Evolutionary conservation across 202 grass and related monocot species (phyloP).

Genomic region (Hordeum pubiflorum): DNA sequence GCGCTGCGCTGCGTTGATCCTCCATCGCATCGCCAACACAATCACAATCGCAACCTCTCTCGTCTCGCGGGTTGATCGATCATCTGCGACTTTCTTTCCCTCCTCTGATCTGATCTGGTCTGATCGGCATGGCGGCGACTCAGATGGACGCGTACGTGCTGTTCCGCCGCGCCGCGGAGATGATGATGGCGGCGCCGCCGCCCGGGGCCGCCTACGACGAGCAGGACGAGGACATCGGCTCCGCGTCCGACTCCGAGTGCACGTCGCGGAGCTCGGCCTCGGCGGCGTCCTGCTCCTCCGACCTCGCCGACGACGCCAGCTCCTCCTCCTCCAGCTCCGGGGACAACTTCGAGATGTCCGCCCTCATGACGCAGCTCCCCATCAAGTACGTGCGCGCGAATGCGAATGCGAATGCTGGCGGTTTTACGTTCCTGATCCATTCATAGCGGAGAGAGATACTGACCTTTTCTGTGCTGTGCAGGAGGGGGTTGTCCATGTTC

Average conservation of each 20-base stretch:
- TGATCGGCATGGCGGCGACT: background rate
- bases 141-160: constrained; percentile 22
- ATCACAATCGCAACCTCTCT: background rate
- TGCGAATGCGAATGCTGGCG: background rate
- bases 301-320: constrained; percentile 47
- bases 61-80: background rate
- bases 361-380: constrained; percentile 64
- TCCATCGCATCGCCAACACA: background rate
- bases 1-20: background rate
- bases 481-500: constrained; percentile 54
- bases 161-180: background rate
- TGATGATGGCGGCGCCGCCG: background rate
- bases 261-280: background rate
- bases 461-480: constrained; percentile 10
- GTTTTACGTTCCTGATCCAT: background rate
- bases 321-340: constrained; percentile 43
- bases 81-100: background rate
- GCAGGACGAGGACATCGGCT: constrained; percentile 59
- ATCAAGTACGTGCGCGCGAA: constrained; percentile 49
- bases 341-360: constrained; percentile 62
- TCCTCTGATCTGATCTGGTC: background rate
- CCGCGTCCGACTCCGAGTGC: constrained; percentile 39
- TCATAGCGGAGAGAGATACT: background rate
- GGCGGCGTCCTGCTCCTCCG: constrained; percentile 24
- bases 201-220: constrained; percentile 12